Base-by-base conservation (phyloP, 2,329 filamentous ascomycete species). In the Drechslerella dactyloides region DNA sequence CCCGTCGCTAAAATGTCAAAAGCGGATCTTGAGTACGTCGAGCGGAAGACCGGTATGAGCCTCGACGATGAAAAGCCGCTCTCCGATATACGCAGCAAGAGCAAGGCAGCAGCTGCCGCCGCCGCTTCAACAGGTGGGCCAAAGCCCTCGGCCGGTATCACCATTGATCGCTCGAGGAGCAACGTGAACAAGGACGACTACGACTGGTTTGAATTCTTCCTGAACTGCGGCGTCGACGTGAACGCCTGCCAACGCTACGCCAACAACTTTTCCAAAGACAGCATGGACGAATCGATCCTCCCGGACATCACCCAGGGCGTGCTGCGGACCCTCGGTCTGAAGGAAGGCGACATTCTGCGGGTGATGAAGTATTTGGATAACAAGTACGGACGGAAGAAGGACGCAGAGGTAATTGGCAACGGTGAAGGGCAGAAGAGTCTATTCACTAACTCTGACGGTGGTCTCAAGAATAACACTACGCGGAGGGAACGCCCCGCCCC, bases 151-250 rank as follows among this genome's bases (percentile, higher is more conserved):
- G 58, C 76, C 74, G 73, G 78, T 73, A 74, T 76, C 69, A 69
- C 74, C 64, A 76, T 74, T 44, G 69, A 78, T 60, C 66, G 61
- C 51, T 64, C 81, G 81, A 58, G 78, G 77, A 30, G 77, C 75
- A 24, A 74, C 78, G 42, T 77, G 77, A 61, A 54, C 84, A 77
- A 89, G 88, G 79, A 84, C 30, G 89, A 94, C 53, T 96, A 97
- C 79, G 94, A 99, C 79, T 99, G 94, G 94, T 99, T 99, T 78
- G 92, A 97, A 78, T 97, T 99, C 82, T 99, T 99, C 83, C 82
- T 99, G 44, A 87, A 88, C 74, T 96, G 92, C 79, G 93, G 96
- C 52, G 91, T 97, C 76, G 89, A 92, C 50, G 90, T 93, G 54
- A 91, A 96, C 68, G 88, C 96, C 51, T 99, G 94, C 80, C 93